A percentile compares a stretch with the other conserved stretches of the same genome.
phyloP scores from a whole-genome alignment of 805 yeast genomes.

The Wickerhamiella allomyrinae region DNA sequence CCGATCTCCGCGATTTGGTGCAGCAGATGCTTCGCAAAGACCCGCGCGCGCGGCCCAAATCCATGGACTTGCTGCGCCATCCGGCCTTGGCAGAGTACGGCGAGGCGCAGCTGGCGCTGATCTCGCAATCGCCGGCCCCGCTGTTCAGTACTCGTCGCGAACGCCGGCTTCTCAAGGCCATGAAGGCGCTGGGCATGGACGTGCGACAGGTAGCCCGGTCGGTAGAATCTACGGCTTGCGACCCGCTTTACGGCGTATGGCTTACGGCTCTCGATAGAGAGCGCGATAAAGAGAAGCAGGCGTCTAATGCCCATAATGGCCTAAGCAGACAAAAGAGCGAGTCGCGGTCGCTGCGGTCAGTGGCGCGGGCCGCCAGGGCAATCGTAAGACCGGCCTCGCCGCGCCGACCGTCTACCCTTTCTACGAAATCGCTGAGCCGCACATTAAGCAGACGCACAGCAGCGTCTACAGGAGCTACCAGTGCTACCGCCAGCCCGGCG shows the following conservation, averaged over 20 bases:
- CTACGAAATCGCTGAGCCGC: background rate
- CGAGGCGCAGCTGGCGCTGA: constrained; percentile 28
- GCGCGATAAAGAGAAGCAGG: background rate
- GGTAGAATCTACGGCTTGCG: constrained; percentile 14
- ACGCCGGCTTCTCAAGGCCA: constrained; percentile 15
- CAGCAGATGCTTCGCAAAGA: constrained; percentile 46
- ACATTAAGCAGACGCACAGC: background rate
- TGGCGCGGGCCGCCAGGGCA: constrained; percentile 7
- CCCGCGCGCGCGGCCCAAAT: constrained; percentile 47
- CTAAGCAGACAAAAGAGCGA: constrained; percentile 5
- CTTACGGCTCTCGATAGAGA: constrained; percentile 16
- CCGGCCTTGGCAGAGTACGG: constrained; percentile 37
- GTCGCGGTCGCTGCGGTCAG: constrained; percentile 5
- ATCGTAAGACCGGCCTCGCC: constrained; percentile 2
- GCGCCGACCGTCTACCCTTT: background rate
- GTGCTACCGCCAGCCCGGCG: background rate
- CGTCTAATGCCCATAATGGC: background rate
- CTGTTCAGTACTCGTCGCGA: constrained; percentile 24
- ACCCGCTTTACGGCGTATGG: constrained; percentile 20
- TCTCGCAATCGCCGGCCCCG: constrained; percentile 28
- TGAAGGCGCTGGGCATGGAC: constrained; percentile 16
- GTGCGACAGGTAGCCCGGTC: constrained; percentile 14
- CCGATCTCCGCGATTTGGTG: constrained; percentile 38
- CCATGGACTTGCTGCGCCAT: constrained; percentile 36
- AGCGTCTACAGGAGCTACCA: background rate